A percentile compares a stretch with the other conserved stretches of the same genome.
Evolutionary conservation across 495 filamentous ascomycete genomes (phyloP).

Genomic region (Hamigera avellanea): DNA sequence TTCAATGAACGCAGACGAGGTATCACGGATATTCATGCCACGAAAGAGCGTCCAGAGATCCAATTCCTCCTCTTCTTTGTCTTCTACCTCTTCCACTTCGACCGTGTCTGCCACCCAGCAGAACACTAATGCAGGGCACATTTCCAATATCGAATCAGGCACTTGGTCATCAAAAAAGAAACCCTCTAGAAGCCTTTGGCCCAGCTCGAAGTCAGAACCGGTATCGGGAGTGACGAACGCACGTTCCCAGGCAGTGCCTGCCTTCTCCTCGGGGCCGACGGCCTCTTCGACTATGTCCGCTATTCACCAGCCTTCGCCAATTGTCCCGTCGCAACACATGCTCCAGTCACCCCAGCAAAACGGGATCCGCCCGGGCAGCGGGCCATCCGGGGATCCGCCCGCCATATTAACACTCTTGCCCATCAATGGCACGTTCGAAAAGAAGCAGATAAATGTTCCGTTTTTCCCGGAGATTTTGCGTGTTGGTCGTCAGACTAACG

Average conservation of each 20-base stretch:
- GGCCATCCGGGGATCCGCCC: slow-evolving; percentile 45
- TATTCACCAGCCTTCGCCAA: slow-evolving; percentile 62
- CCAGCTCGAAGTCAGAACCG: slow-evolving; percentile 55
- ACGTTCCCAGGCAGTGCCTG: slow-evolving; percentile 48
- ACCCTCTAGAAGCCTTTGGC: slow-evolving; percentile 59
- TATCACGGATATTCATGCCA: slow-evolving; percentile 76
- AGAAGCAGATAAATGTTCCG: slow-evolving; percentile 88
- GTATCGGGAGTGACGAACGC: slow-evolving; percentile 51
- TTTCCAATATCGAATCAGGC: slow-evolving; percentile 28
- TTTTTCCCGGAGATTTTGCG: slow-evolving; percentile 78
- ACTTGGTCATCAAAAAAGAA: slow-evolving; percentile 56
- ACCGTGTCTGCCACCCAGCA: slow-evolving; percentile 31
- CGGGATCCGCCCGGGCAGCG: slow-evolving; percentile 44
- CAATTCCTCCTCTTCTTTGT: slow-evolving; percentile 78
- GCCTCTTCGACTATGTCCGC: slow-evolving; percentile 57
- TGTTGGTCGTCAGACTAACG: slow-evolving; percentile 94
- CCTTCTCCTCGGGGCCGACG: slow-evolving; percentile 55
- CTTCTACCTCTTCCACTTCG: slow-evolving; percentile 45
- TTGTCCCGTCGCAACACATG: slow-evolving; percentile 63
- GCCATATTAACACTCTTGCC: slow-evolving; percentile 75
- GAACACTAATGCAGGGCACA: slow-evolving; percentile 38
- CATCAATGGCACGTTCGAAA: slow-evolving; percentile 89
- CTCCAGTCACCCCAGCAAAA: slow-evolving; percentile 49
- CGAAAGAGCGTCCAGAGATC: slow-evolving; percentile 75
- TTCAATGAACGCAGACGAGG: slow-evolving; percentile 77